Conservation (phyloP, 441 rosid species). For the Corymbia citriodora region DNA sequence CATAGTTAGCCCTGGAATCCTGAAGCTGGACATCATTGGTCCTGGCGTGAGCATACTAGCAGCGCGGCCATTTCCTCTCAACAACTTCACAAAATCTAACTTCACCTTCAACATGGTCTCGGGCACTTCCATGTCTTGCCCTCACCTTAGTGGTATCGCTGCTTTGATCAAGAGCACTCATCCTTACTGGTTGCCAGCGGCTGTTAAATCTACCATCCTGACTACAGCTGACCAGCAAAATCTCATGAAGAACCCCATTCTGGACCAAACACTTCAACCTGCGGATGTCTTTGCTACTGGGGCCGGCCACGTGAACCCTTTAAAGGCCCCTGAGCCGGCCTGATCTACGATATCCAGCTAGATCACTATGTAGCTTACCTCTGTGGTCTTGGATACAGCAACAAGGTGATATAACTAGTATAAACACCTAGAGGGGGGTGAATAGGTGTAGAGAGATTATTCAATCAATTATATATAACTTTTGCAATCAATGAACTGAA, state of each 20-base stretch:
- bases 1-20: constrained; percentile 31
- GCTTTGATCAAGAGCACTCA: constrained; percentile 29
- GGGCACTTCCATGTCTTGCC: constrained; percentile 42
- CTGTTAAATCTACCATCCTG: constrained; percentile 32
- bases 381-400: background rate
- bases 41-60: constrained; percentile 41
- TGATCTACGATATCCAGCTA: background rate
- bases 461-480: no score
- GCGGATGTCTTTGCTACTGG: background rate
- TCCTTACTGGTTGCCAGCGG: constrained; percentile 36
- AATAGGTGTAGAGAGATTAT: no score
- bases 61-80: constrained; percentile 40
- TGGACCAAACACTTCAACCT: background rate
- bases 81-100: constrained; percentile 16
- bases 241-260: background rate
- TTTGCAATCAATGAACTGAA: no score
- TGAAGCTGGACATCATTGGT: constrained; percentile 44
- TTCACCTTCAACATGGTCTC: constrained; percentile 31
- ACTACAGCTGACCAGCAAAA: background rate
- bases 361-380: background rate
- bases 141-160: constrained; percentile 32
- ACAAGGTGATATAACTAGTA: background rate
- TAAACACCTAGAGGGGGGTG: no score
- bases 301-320: background rate
- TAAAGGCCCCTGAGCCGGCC: background rate